These are phyloP conservation scores for Boletus mariae DNA, from an alignment of 1,284 basidiomycete species.

Conservation along the genomic window DNA sequence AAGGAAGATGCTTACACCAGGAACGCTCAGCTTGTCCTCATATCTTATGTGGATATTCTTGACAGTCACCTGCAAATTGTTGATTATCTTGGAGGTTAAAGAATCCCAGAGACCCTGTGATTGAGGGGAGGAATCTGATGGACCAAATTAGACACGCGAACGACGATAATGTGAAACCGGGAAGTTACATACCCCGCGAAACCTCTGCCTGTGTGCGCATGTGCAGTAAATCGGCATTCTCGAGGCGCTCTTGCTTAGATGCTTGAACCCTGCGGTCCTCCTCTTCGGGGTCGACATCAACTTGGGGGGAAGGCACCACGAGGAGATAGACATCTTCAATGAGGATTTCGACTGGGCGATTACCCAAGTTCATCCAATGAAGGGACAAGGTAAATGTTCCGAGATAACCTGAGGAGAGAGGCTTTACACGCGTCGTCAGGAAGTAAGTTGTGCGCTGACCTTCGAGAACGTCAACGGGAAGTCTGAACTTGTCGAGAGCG, in stretches of 20 bases:
- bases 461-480: conserved; percentile 96
- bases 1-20: conserved; percentile 57
- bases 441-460: conserved; percentile 42
- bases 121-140: conserved; percentile 62
- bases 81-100: conserved; percentile 87
- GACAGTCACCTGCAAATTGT: conserved; percentile 95
- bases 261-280: conserved; percentile 82
- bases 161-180: background rate
- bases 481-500: conserved; percentile 92
- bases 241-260: conserved; percentile 85
- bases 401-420: conserved; percentile 68
- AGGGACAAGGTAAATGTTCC: conserved; percentile 91
- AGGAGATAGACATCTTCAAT: conserved; percentile 96
- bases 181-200: conserved; percentile 39
- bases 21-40: conserved; percentile 92
- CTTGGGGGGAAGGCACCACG: conserved; percentile 79
- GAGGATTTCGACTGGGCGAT: conserved; percentile 87
- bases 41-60: conserved; percentile 96
- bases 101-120: conserved; percentile 82
- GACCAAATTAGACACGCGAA: conserved; percentile 1
- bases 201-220: conserved; percentile 60
- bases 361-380: conserved; percentile 95
- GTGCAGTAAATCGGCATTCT: conserved; percentile 86
- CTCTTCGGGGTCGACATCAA: conserved; percentile 76
- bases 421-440: background rate